phyloP scores from a whole-genome alignment of 306 rosid species.

The Amphicarpaea edgeworthii region DNA sequence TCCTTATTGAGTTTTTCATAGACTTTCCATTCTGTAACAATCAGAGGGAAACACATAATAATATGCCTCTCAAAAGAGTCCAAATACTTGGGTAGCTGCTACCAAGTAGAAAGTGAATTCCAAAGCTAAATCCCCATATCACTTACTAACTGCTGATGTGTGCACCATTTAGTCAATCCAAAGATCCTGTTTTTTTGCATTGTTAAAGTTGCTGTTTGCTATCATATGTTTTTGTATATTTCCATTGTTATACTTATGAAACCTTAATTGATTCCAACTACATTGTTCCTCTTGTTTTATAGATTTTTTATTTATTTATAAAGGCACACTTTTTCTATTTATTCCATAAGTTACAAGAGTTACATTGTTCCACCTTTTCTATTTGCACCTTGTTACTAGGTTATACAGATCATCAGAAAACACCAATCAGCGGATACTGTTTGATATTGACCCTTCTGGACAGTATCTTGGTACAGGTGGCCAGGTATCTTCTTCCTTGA shows the following conservation, averaged over 20 bases:
- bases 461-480: conserved; percentile 94
- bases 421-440: conserved; percentile 91
- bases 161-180: not conserved
- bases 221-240: conserved; percentile 12
- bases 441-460: conserved; percentile 93
- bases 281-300: conserved; percentile 27
- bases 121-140: conserved; percentile 33
- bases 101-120: conserved; percentile 8
- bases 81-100: conserved; percentile 34
- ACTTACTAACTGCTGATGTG: conserved; percentile 19
- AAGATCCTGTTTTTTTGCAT: not conserved
- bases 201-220: conserved; percentile 36
- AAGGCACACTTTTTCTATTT: conserved; percentile 21
- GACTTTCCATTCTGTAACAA: conserved; percentile 3
- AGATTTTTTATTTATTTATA: not conserved
- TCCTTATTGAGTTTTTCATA: conserved; percentile 27
- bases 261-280: conserved; percentile 26
- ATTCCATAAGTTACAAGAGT: conserved; percentile 12
- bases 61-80: conserved; percentile 5
- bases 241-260: conserved; percentile 20
- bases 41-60: conserved; percentile 7
- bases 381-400: conserved; percentile 63
- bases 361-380: too few relatives aligned
- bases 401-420: conserved; percentile 83
- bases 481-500: conserved; percentile 68